Percentiles rank a stretch among this genome's conserved stretches.
These are phyloP conservation scores for Balamuthia mandrillaris DNA, from an alignment of 208 protist species.

Conservation along the genomic window DNA sequence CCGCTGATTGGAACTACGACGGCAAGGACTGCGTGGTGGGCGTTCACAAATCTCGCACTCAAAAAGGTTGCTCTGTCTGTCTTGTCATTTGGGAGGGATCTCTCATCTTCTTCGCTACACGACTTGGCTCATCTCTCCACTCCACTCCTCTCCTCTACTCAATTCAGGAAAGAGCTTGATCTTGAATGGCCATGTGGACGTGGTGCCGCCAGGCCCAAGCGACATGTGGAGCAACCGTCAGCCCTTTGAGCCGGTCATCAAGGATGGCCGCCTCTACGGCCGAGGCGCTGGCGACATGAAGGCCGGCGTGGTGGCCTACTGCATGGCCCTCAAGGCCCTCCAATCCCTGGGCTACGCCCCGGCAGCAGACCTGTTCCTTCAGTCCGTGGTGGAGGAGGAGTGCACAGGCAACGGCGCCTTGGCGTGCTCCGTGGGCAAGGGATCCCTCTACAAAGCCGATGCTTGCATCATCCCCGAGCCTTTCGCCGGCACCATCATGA, in stretches of 20 bases:
- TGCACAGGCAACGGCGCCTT: slow-evolving; percentile 59
- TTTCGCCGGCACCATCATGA: slow-evolving; percentile 50
- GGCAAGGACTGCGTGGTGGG: slow-evolving; percentile 55
- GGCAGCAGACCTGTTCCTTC: slow-evolving; percentile 48
- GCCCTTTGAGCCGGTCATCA: slow-evolving; percentile 54
- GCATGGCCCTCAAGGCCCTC: slow-evolving; percentile 49
- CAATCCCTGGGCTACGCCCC: slow-evolving; percentile 43
- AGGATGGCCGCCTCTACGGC: slow-evolving; percentile 59
- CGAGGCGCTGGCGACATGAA: slow-evolving; percentile 63
- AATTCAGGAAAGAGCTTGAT: slow-evolving; percentile 51
- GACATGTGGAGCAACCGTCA: slow-evolving; percentile 40
- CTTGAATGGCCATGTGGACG: slow-evolving; percentile 60
- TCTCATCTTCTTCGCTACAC: not conserved
- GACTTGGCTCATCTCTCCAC: not conserved
- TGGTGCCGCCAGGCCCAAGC: slow-evolving; percentile 54
- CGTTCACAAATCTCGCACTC: not conserved
- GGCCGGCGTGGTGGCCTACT: slow-evolving; percentile 56
- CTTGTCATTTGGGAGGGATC: not conserved
- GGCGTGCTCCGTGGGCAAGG: slow-evolving; percentile 26
- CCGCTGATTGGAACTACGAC: slow-evolving; percentile 51
- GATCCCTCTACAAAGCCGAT: slow-evolving; percentile 38
- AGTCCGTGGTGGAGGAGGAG: slow-evolving; percentile 62
- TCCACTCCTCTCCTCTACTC: not conserved
- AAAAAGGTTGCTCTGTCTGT: not conserved
- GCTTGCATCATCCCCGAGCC: slow-evolving; percentile 58